phyloP scores from a whole-genome alignment of 306 rosid genomes.

The Gastrolobium villosum region DNA sequence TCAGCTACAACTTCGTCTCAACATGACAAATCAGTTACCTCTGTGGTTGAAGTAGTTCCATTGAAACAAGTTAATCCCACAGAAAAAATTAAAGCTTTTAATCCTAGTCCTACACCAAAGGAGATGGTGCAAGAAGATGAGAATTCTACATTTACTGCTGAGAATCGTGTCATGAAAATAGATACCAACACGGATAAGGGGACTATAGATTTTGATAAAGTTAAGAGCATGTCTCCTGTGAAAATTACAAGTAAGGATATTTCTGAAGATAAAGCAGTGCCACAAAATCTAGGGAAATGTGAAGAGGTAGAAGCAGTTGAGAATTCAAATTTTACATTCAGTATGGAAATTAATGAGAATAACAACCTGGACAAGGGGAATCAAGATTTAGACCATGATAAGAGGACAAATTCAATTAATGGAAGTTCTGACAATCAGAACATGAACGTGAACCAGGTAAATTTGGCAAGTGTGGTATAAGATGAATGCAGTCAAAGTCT shows the following conservation, averaged over 20 bases:
- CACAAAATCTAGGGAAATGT: constrained; percentile 30
- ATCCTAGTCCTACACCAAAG: constrained; percentile 30
- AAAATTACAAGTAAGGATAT: constrained; percentile 19
- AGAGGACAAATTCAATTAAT: constrained; percentile 36
- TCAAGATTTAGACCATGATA: constrained; percentile 33
- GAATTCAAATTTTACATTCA: constrained; percentile 38
- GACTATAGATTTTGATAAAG: constrained; percentile 27
- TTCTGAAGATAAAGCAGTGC: constrained; percentile 47
- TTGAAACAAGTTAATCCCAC: constrained; percentile 53
- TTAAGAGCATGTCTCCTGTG: constrained; percentile 9
- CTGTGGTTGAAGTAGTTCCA: constrained; percentile 46
- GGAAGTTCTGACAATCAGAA: constrained; percentile 50
- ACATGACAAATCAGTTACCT: constrained; percentile 47
- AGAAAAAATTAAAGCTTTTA: constrained; percentile 41
- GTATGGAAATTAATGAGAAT: constrained; percentile 32
- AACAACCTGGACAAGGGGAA: constrained; percentile 42
- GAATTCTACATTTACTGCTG: constrained; percentile 6
- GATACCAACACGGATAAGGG: constrained; percentile 38
- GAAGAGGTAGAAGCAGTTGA: constrained; percentile 38
- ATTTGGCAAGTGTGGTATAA: constrained; percentile 22
- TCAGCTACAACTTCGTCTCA: constrained; percentile 45
- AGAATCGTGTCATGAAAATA: background rate
- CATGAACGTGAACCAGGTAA: constrained; percentile 44
- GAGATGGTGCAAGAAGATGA: constrained; percentile 46
- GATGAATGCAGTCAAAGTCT: constrained; percentile 41